A percentile compares a stretch with the other conserved stretches of the same genome.
These are phyloP conservation scores for Boletus patriciae DNA, from an alignment of 768 basidiomycete genomes.

Conservation along the genomic window DNA sequence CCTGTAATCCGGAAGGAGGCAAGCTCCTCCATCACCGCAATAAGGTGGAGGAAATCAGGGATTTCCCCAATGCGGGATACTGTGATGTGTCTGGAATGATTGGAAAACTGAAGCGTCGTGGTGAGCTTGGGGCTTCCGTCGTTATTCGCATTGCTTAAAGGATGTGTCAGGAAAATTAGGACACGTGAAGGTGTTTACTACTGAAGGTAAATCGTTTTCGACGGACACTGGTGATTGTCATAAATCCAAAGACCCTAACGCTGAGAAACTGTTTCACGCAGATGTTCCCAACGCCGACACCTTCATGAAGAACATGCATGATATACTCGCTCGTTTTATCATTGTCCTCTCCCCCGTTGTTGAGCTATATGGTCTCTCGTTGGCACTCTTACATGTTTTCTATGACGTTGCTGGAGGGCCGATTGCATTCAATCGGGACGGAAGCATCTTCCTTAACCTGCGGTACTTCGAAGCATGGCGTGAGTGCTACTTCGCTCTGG, in stretches of 20 bases:
- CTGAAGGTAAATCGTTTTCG: not conserved
- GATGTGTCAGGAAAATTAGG: not conserved
- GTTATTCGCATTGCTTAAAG: not conserved
- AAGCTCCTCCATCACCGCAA: not conserved
- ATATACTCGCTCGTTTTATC: conserved; percentile 52
- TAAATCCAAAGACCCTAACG: not conserved
- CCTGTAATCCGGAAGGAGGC: not conserved
- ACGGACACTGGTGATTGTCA: not conserved
- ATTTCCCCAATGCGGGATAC: not conserved
- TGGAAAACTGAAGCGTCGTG: not conserved
- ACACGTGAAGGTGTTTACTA: not conserved
- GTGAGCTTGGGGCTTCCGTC: not conserved
- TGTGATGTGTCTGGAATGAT: not conserved
- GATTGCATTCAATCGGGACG: conserved; percentile 89
- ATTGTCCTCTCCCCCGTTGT: conserved; percentile 62
- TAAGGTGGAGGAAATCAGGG: not conserved
- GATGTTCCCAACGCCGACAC: too few species aligned
- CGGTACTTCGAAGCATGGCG: conserved; percentile 49
- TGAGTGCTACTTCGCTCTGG: conserved; percentile 38
- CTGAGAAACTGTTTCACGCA: too few species aligned
- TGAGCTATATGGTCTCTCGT: conserved; percentile 65
- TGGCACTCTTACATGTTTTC: conserved; percentile 78
- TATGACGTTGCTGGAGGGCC: conserved; percentile 72
- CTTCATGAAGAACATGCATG: too few species aligned
- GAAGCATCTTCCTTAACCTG: too few species aligned